Percentiles rank a stretch among this genome's conserved stretches.
phyloP scores from a whole-genome alignment of 768 basidiomycete genomes.

The Suillus occidentalis region DNA sequence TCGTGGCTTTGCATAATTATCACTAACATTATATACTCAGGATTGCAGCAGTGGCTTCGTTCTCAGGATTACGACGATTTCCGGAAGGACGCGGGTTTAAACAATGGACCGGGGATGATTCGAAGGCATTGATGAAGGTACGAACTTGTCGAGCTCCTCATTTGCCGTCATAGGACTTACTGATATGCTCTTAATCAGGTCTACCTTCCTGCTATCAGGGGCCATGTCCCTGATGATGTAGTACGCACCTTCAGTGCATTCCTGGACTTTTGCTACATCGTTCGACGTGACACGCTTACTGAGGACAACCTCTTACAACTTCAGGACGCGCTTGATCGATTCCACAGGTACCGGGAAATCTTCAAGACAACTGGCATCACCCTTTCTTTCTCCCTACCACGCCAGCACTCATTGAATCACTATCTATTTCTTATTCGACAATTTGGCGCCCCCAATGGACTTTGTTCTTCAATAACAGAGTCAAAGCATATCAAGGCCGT shows the following conservation, averaged over 20 bases:
- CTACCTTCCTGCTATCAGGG: slow-evolving; percentile 9
- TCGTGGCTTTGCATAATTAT: no score
- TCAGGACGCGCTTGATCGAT: no score
- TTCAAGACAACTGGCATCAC: no score
- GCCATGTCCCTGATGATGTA: slow-evolving; percentile 9
- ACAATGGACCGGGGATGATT: slow-evolving; percentile 40
- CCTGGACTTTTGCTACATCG: slow-evolving; percentile 27
- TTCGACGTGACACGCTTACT: no score
- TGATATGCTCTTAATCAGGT: neutral
- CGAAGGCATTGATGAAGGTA: slow-evolving; percentile 11
- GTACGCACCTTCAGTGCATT: slow-evolving; percentile 16
- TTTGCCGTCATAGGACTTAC: no score
- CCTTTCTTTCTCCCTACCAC: slow-evolving; percentile 4
- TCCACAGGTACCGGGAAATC: no score
- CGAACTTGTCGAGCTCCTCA: no score
- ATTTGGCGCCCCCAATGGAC: slow-evolving; percentile 30
- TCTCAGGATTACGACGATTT: slow-evolving; percentile 23
- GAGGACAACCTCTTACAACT: no score
- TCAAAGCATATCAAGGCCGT: slow-evolving; percentile 26
- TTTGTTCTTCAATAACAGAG: slow-evolving; percentile 22
- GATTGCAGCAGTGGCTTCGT: slow-evolving; percentile 17
- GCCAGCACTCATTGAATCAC: neutral
- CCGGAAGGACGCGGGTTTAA: slow-evolving; percentile 29
- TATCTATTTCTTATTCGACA: slow-evolving; percentile 12
- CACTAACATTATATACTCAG: slow-evolving; percentile 9